Conservation (phyloP, 148 eudicot genomes). For the Cornus suecica region DNA sequence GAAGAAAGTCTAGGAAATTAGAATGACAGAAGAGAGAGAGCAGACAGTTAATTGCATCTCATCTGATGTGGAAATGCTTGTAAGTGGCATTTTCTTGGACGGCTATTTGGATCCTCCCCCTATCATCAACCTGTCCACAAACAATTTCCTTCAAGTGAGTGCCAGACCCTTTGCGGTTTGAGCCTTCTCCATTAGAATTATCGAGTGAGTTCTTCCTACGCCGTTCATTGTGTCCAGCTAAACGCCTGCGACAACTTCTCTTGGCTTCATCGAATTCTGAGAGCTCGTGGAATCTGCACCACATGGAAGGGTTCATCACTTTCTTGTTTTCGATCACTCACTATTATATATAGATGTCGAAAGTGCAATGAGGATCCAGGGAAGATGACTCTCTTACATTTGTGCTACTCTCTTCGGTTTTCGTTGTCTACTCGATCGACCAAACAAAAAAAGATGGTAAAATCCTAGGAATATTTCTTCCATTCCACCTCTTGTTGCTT, state of each 20-base stretch:
- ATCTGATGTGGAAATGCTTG: conserved; percentile 31
- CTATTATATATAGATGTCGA: too few species aligned
- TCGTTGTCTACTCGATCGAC: too few species aligned
- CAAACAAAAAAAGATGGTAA: too few species aligned
- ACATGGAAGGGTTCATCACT: background rate
- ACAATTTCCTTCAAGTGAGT: conserved; percentile 16
- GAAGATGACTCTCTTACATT: too few species aligned
- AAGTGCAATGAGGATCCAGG: too few species aligned
- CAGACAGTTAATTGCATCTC: background rate
- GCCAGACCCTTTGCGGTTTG: conserved; percentile 19
- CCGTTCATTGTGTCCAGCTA: conserved; percentile 54
- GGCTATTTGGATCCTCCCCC: conserved; percentile 20
- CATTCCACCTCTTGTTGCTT: too few species aligned
- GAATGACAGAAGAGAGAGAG: conserved; percentile 51
- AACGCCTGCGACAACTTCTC: conserved; percentile 44
- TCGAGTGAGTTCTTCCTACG: conserved; percentile 36
- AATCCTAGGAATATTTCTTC: too few species aligned
- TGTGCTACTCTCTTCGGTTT: too few species aligned
- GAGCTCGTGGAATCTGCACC: conserved; percentile 46
- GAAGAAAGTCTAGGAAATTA: background rate
- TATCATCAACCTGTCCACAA: conserved; percentile 27
- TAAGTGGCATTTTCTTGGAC: conserved; percentile 28
- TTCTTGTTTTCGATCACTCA: too few species aligned
- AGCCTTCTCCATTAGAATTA: conserved; percentile 22
- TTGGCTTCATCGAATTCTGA: conserved; percentile 48